Conservation (phyloP, 2,329 filamentous ascomycete genomes). For the Ceratocystiopsis brevicomis region DNA sequence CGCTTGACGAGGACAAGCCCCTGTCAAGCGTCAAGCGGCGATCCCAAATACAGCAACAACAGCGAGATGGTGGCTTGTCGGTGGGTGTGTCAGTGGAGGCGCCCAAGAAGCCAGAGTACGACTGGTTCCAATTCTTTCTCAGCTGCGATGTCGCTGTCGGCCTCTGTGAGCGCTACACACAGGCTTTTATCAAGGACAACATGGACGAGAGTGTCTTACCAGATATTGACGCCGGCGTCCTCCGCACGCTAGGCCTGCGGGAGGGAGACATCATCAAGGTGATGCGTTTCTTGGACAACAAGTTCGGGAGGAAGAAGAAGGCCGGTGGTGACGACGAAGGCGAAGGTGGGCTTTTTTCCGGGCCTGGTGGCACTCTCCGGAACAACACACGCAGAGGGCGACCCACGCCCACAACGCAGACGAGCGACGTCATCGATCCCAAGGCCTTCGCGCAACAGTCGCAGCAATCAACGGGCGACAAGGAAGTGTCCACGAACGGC, state of each 20-base stretch:
- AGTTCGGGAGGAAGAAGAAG: conserved; percentile 49
- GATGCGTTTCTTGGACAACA: conserved; percentile 71
- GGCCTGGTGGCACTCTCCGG: conserved; percentile 70
- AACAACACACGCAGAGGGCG: conserved; percentile 92
- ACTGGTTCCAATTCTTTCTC: conserved; percentile 98
- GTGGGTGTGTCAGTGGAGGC: conserved; percentile 43
- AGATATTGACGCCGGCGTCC: conserved; percentile 65
- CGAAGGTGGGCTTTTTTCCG: conserved; percentile 62
- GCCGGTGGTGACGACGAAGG: conserved; percentile 39
- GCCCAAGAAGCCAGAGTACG: conserved; percentile 55
- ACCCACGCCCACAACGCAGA: conserved; percentile 69
- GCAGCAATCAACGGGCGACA: conserved; percentile 31
- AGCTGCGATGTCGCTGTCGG: conserved; percentile 80
- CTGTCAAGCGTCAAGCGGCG: conserved; percentile 58
- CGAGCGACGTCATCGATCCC: conserved; percentile 72
- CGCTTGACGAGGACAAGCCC: conserved; percentile 86
- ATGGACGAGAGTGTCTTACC: conserved; percentile 90
- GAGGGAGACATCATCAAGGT: conserved; percentile 95
- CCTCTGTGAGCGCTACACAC: conserved; percentile 83
- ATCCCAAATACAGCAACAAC: conserved; percentile 6
- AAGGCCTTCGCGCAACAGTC: conserved; percentile 58
- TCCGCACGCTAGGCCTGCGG: conserved; percentile 79
- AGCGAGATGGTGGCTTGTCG: conserved; percentile 12
- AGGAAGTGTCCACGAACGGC: conserved; percentile 8
- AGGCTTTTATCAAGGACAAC: conserved; percentile 73